These are phyloP conservation scores for Russula vinacea DNA, from an alignment of 768 basidiomycete species.

Conservation along the genomic window DNA sequence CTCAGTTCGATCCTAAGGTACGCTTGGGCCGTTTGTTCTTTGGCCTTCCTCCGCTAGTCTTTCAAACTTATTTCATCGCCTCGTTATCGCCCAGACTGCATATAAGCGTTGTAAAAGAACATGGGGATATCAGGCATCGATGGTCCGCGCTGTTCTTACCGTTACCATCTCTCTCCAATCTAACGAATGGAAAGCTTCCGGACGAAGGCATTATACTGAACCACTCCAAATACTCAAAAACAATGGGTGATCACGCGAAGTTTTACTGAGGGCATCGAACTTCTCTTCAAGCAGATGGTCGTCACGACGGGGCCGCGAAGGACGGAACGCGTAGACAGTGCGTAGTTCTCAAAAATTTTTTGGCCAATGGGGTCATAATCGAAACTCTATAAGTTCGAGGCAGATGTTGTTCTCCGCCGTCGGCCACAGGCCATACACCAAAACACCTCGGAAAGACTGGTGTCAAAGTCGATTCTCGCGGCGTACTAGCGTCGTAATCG, in stretches of 20 bases:
- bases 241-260: constrained; percentile 77
- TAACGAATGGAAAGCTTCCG: constrained; percentile 32
- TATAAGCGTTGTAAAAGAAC: constrained; percentile 73
- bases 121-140: constrained; percentile 96
- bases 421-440: constrained; percentile 87
- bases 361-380: neutral
- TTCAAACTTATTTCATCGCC: neutral
- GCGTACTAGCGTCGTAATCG: no score
- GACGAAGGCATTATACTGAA: constrained; percentile 78
- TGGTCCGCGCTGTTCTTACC: constrained; percentile 46
- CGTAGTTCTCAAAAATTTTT: neutral
- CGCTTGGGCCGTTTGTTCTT: constrained; percentile 18
- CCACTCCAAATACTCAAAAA: constrained; percentile 85
- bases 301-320: constrained; percentile 86
- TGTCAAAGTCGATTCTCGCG: constrained; percentile 85
- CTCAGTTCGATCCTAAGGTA: constrained; percentile 91
- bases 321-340: constrained; percentile 86
- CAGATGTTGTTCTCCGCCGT: constrained; percentile 91
- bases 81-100: constrained; percentile 60
- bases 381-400: constrained; percentile 57
- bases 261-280: constrained; percentile 93
- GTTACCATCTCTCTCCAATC: no score
- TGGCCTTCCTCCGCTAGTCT: no score
- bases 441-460: constrained; percentile 85
- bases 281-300: constrained; percentile 86